Evolutionary conservation across 2,329 filamentous ascomycete species (phyloP).

Genomic region (Penicillium sp.): DNA sequence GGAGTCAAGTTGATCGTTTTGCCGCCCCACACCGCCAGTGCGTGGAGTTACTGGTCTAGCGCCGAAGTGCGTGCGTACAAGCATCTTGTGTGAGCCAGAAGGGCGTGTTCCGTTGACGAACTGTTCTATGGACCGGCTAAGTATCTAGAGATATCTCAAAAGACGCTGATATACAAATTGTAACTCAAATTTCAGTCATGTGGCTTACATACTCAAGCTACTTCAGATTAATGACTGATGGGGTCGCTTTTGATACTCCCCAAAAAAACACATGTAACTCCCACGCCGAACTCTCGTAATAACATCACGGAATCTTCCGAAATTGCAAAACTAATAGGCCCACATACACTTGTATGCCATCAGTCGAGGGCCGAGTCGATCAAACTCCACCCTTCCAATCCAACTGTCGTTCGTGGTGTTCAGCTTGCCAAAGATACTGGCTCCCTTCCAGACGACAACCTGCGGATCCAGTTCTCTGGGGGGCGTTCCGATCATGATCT

Average conservation of each 20-base stretch:
- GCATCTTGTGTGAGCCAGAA: neutral
- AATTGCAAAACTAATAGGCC: conserved; percentile 49
- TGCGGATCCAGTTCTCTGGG: conserved; percentile 94
- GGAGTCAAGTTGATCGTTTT: conserved; percentile 25
- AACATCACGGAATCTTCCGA: conserved; percentile 8
- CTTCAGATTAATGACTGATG: conserved; percentile 4
- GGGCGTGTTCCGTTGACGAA: neutral
- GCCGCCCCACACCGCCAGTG: conserved; percentile 11
- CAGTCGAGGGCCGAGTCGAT: conserved; percentile 76
- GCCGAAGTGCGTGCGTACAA: neutral
- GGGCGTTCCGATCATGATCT: conserved; percentile 66
- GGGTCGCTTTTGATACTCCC: neutral
- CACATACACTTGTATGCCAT: conserved; percentile 79
- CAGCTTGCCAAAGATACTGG: conserved; percentile 91
- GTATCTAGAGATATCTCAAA: too few species aligned
- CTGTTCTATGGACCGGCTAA: neutral
- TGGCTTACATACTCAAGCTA: neutral
- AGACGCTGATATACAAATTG: too few species aligned
- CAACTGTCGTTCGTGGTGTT: conserved; percentile 88
- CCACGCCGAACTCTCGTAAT: conserved; percentile 24
- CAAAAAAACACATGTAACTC: conserved; percentile 8
- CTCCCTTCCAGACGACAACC: conserved; percentile 97
- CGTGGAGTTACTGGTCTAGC: neutral
- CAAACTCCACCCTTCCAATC: conserved; percentile 86
- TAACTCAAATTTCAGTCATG: too few species aligned